Evolutionary conservation across 2,329 filamentous ascomycete genomes (phyloP).

Genomic region (Hypoxylon sp.): DNA sequence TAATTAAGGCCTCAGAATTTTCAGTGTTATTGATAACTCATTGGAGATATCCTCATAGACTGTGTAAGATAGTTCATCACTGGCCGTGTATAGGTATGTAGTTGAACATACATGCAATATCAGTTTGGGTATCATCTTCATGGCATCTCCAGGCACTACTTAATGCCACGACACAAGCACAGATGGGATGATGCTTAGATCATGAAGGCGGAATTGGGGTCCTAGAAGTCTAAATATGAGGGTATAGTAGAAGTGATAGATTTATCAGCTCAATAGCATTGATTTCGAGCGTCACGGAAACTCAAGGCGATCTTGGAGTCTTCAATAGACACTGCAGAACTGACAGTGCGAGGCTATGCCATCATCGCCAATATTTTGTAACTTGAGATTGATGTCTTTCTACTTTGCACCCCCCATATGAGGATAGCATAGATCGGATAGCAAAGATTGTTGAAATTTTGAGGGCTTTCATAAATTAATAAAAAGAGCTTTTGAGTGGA

Average conservation of each 20-base stretch:
- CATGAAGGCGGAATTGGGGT: neutral
- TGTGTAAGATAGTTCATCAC: slow-evolving; percentile 54
- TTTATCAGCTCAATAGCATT: neutral
- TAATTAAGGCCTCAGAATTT: slow-evolving; percentile 55
- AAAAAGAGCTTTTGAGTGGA: neutral
- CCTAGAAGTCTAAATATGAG: neutral
- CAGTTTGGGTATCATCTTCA: neutral
- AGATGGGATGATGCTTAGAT: neutral
- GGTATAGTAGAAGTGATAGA: neutral
- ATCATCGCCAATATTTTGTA: too few relatives aligned
- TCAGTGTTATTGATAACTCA: slow-evolving; percentile 55
- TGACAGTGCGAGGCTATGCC: neutral
- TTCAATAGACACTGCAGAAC: neutral
- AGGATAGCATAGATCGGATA: neutral
- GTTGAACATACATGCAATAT: slow-evolving; percentile 4
- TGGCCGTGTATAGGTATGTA: slow-evolving; percentile 43
- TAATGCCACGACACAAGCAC: neutral
- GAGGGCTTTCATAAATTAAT: neutral
- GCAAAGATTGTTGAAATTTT: neutral
- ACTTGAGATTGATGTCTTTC: neutral
- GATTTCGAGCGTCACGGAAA: neutral
- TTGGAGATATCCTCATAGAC: slow-evolving; percentile 54
- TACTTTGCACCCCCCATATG: neutral
- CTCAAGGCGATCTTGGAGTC: neutral
- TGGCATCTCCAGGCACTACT: neutral